phyloP scores from a whole-genome alignment of 352 stramenopile genomes.

The Globisporangium orthogonon region DNA sequence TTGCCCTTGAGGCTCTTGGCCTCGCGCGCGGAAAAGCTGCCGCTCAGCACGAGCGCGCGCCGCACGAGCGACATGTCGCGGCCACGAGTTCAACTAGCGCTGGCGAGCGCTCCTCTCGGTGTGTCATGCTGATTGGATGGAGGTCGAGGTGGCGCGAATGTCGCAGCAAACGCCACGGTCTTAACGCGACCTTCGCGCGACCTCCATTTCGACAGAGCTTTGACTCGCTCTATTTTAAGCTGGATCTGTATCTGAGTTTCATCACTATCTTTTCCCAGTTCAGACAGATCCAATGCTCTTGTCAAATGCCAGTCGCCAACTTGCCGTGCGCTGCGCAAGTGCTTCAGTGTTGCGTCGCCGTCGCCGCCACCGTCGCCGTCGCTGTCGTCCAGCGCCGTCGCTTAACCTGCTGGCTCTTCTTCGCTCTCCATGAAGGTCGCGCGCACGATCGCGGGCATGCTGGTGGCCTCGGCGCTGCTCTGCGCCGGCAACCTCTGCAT shows the following conservation, averaged over 20 bases:
- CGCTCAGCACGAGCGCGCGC: conserved; percentile 5
- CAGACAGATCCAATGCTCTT: too few relatives aligned
- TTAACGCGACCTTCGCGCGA: neutral
- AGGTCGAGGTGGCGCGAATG: neutral
- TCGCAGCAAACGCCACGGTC: neutral
- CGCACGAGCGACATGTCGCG: conserved; percentile 17
- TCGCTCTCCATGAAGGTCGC: conserved; percentile 19
- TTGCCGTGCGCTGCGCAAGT: neutral
- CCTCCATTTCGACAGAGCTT: neutral
- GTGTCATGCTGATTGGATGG: neutral
- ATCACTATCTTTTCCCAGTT: too few relatives aligned
- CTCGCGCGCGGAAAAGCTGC: conserved; percentile 22
- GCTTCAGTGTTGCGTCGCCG: neutral
- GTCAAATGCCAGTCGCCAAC: neutral
- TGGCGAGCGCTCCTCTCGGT: neutral
- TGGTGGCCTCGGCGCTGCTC: conserved; percentile 58
- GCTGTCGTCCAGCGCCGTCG: too few relatives aligned
- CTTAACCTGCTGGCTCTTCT: too few relatives aligned
- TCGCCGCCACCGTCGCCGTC: too few relatives aligned
- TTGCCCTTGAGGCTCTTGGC: conserved; percentile 80
- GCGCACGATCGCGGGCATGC: conserved; percentile 57
- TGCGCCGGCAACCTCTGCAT: conserved; percentile 81
- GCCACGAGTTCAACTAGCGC: neutral
- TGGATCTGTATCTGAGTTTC: too few relatives aligned
- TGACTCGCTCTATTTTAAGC: neutral